Percentiles rank a stretch among this genome's conserved stretches.
Conservation (phyloP, 139 green algal species). For the Volvox reticuliferus region DNA sequence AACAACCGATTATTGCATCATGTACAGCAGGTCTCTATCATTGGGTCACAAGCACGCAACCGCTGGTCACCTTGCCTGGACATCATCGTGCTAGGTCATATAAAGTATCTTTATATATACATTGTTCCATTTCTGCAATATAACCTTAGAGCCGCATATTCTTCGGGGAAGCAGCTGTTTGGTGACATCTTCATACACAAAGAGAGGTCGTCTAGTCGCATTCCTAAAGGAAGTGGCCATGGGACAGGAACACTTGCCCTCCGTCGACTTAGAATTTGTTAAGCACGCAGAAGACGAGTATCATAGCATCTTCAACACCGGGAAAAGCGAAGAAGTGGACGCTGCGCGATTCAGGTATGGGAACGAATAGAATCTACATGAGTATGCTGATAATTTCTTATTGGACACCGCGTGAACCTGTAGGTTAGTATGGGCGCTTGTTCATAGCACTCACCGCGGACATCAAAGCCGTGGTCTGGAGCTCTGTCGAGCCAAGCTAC, state of each 20-base stretch:
- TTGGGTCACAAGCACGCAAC: too few species aligned
- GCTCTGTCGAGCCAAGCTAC: constrained; percentile 13
- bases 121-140: too few species aligned
- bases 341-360: constrained; percentile 29
- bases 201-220: not conserved
- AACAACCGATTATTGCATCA: too few species aligned
- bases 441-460: not conserved
- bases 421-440: constrained; percentile 35
- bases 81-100: too few species aligned
- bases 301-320: constrained; percentile 19
- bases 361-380: not conserved
- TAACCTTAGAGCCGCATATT: not conserved
- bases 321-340: constrained; percentile 27
- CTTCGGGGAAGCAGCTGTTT: not conserved
- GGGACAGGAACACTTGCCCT: constrained; percentile 14
- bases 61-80: too few species aligned
- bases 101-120: too few species aligned
- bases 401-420: not conserved
- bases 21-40: too few species aligned
- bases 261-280: constrained; percentile 32
- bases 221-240: not conserved
- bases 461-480: constrained; percentile 22
- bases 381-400: not conserved
- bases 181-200: not conserved
- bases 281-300: constrained; percentile 34